These are phyloP conservation scores for Escallonia herrerae DNA, from an alignment of 129 eudicot genomes.

Conservation along the genomic window DNA sequence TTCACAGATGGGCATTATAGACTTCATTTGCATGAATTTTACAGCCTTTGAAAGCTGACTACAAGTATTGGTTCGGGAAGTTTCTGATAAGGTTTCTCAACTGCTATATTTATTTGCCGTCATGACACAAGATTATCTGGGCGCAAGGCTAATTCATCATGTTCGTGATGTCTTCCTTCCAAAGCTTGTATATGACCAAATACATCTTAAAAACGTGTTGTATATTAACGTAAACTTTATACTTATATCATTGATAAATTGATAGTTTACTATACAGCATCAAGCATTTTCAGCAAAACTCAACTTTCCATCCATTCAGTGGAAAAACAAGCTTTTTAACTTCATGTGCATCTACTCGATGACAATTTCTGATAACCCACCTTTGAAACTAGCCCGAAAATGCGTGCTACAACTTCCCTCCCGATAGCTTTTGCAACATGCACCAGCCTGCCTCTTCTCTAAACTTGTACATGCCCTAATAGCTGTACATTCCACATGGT, in stretches of 20 bases:
- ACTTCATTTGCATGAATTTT: no score
- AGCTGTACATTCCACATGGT: slow-evolving; percentile 12
- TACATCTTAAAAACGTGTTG: no score
- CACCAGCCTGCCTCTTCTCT: slow-evolving; percentile 22
- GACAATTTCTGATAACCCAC: slow-evolving; percentile 61
- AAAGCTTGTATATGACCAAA: no score
- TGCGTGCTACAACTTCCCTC: slow-evolving; percentile 54
- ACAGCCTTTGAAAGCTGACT: no score
- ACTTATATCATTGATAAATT: not conserved
- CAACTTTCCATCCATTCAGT: not conserved
- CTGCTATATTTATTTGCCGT: no score
- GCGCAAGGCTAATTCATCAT: no score
- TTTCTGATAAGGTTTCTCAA: no score
- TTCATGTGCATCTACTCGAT: slow-evolving; percentile 31
- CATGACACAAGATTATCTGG: no score
- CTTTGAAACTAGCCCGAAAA: slow-evolving; percentile 22
- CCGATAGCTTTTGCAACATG: slow-evolving; percentile 44
- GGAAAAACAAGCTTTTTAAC: slow-evolving; percentile 1
- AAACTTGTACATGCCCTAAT: slow-evolving; percentile 6
- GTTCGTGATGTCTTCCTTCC: no score
- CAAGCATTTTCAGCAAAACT: not conserved
- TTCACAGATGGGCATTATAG: no score
- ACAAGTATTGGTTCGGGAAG: no score
- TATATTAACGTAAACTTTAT: not conserved
- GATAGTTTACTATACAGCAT: not conserved